Evolutionary conservation across 345 rosid genomes (phyloP).

Genomic region (Brassica cretica): DNA sequence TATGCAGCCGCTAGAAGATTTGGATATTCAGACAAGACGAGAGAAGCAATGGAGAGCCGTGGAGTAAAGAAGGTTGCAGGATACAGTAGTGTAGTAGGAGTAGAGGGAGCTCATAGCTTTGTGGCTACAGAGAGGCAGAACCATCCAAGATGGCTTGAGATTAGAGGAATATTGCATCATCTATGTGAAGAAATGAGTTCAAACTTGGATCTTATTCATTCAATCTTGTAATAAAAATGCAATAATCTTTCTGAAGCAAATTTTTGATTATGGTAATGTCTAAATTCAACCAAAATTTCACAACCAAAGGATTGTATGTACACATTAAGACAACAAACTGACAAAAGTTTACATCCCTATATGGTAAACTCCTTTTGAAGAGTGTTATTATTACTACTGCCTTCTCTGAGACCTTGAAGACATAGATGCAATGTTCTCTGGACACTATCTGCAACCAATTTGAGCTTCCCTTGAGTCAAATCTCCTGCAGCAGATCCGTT

Average conservation of each 20-base stretch:
- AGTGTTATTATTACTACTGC: slow-evolving; percentile 46
- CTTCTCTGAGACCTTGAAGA: slow-evolving; percentile 78
- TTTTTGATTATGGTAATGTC: not conserved
- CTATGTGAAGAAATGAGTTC: slow-evolving; percentile 44
- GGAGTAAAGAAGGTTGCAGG: slow-evolving; percentile 59
- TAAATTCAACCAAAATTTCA: not conserved
- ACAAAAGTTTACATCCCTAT: not conserved
- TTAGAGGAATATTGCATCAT: slow-evolving; percentile 33
- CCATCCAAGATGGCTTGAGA: slow-evolving; percentile 48
- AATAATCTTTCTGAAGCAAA: not conserved
- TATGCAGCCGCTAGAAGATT: slow-evolving; percentile 52
- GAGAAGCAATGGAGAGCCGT: slow-evolving; percentile 51
- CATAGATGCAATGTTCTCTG: slow-evolving; percentile 66
- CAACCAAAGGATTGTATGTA: slow-evolving; percentile 22
- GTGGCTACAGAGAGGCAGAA: slow-evolving; percentile 49
- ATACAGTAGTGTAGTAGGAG: slow-evolving; percentile 46
- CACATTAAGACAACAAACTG: slow-evolving; percentile 31
- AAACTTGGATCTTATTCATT: slow-evolving; percentile 10
- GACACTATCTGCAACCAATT: slow-evolving; percentile 71
- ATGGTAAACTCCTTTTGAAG: slow-evolving; percentile 38
- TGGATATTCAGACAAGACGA: slow-evolving; percentile 46
- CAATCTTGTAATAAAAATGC: not conserved
- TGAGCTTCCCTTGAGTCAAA: slow-evolving; percentile 69
- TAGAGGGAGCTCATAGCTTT: slow-evolving; percentile 48
- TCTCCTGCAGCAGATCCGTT: slow-evolving; percentile 55